phyloP scores from a whole-genome alignment of 225 moss, liverwort and hornwort species.

The Rhytidiadelphus loreus region DNA sequence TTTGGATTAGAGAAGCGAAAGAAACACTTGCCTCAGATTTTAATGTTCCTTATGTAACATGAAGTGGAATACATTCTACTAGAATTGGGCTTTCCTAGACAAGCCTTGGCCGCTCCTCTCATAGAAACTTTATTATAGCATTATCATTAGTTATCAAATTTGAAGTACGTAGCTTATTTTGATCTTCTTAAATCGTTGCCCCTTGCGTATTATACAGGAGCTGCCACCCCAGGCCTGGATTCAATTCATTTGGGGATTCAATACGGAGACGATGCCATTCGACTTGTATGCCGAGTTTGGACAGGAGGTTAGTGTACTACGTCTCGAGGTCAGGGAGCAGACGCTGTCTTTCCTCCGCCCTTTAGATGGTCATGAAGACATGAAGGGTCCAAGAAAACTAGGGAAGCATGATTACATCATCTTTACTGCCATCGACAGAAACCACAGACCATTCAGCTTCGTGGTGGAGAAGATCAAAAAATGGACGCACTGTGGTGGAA shows the following conservation, averaged over 20 bases:
- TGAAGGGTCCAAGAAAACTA: neutral
- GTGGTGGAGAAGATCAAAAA: neutral
- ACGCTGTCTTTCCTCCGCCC: accelerated
- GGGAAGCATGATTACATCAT: neutral
- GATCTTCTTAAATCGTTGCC: neutral
- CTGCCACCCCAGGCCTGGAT: neutral
- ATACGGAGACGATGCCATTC: neutral
- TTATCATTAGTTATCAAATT: neutral
- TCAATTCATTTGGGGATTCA: neutral
- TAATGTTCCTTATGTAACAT: neutral
- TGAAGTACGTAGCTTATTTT: neutral
- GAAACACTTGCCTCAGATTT: too few relatives aligned
- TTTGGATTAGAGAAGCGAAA: too few relatives aligned
- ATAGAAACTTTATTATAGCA: neutral
- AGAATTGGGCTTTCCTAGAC: neutral
- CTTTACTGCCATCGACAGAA: neutral
- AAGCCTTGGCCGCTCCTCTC: neutral
- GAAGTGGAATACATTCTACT: neutral
- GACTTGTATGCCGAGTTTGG: neutral
- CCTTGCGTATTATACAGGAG: too few relatives aligned
- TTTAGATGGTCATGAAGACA: neutral
- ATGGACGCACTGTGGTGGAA: accelerated
- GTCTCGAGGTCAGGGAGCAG: neutral
- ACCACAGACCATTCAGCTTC: neutral
- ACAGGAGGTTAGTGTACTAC: neutral